Evolutionary conservation across 768 basidiomycete species (phyloP).

Genomic region (Termitomyces sp.): DNA sequence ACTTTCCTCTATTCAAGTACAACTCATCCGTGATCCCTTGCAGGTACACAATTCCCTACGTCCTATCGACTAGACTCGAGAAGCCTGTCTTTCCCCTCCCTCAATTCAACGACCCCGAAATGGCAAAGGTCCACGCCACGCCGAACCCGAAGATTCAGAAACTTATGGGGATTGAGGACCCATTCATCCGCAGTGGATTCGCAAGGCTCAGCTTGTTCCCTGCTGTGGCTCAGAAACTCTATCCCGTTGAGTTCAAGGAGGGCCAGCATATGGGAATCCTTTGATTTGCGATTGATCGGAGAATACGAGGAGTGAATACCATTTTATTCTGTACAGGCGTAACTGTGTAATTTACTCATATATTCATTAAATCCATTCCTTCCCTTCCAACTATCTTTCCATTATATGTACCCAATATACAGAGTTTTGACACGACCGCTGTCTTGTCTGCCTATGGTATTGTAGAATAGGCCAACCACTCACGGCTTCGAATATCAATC

Average conservation of each 20-base stretch:
- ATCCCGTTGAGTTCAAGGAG: conserved; percentile 14
- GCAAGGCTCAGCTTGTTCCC: conserved; percentile 24
- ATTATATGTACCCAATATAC: no score
- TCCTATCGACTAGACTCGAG: conserved; percentile 24
- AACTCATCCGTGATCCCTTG: background rate
- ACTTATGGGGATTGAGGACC: conserved; percentile 21
- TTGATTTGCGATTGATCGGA: no score
- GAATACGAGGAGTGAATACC: no score
- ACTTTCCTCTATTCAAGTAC: background rate
- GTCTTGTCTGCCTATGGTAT: no score
- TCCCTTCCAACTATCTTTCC: no score
- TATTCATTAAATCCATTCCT: no score
- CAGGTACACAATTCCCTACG: conserved; percentile 26
- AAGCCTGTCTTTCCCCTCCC: conserved; percentile 21
- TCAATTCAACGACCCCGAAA: conserved; percentile 17
- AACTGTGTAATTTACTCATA: no score
- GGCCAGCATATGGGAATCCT: conserved; percentile 11
- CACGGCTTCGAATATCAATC: background rate
- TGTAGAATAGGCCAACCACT: no score
- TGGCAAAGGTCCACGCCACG: conserved; percentile 20
- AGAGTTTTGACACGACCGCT: no score
- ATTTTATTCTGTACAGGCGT: no score
- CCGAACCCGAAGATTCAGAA: conserved; percentile 21
- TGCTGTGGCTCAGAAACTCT: conserved; percentile 19
- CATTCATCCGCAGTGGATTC: conserved; percentile 22